Evolutionary conservation across 2,329 filamentous ascomycete genomes (phyloP), one percentile per base, ranked within the genome.

Genomic region (Saccharata proteae): DNA sequence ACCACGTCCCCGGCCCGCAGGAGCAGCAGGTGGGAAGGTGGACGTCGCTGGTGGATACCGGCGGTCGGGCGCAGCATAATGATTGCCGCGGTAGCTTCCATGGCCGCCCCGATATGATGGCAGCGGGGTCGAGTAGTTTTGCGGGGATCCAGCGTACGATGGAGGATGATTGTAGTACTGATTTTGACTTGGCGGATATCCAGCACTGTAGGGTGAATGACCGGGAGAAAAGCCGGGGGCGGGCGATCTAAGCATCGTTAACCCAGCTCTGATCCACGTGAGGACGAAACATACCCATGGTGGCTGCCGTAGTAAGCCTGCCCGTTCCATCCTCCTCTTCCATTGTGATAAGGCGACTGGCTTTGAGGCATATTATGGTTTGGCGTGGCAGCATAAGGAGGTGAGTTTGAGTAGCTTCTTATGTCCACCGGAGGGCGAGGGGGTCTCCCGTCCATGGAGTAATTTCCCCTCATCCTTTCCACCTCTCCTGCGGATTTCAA

Each of bases 281-380:
- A 42, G 40, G 22, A 29, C 36, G 20, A 31, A 30, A 54, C 61
- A 55, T 58, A 72, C 70, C 62, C 58, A 46, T 67, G 61, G 40
- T 62, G 61, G 32, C 55, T 59, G 18, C 58, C 52, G 42, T 64
- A 59, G 34, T 39, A 46, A 31, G 58, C 60, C 39, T 57, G 42
- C 24, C 61, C 62, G 38, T 54, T 55, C 64, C 71, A 71, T 30
- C 61, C 62, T 17, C 67, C 67, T 50, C 71, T 61, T 29, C 61
- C 61, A 39, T 59, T 58, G 21, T 61, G 61, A 46, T 77, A 72
- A 10, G 75, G 72, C 22, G 75, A 77, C 25, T 70, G 67, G 7
- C 64, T 62, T 37, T 67, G 67, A n/a, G 76, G 72, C 12, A 75
- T 77, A 26, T 65, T 67, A 41, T 73, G 70, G 42, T 68, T 65